phyloP scores from a whole-genome alignment of 2,329 filamentous ascomycete genomes.

The Colletotrichum sp. region DNA sequence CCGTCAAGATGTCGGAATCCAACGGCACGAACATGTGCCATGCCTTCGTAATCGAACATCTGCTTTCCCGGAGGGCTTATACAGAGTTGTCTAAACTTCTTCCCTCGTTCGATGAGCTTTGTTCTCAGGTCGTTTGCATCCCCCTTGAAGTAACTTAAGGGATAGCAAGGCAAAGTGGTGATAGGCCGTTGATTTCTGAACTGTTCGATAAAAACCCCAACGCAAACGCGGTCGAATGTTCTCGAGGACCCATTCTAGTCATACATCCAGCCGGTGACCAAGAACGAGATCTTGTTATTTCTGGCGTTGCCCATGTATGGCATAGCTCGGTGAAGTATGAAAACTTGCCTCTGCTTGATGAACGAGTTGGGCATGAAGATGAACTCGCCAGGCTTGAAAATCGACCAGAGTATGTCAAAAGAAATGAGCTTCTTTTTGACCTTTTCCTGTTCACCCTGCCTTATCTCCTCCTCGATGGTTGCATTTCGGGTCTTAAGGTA shows the following conservation, averaged over 20 bases:
- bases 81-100: neutral
- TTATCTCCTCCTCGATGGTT: neutral
- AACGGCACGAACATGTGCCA: no score
- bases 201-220: neutral
- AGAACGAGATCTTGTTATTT: no score
- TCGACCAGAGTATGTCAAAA: neutral
- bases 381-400: neutral
- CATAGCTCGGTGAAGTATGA: neutral
- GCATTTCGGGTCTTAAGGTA: neutral
- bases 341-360: neutral
- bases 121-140: no score
- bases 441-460: neutral
- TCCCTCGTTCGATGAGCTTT: neutral
- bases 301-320: no score
- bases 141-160: neutral
- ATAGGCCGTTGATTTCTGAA: neutral
- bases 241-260: neutral
- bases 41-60: neutral
- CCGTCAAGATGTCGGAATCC: no score
- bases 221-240: neutral
- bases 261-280: neutral
- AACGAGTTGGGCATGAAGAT: neutral
- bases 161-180: neutral
- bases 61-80: neutral
- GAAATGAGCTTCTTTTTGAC: neutral